Evolutionary conservation across 78 protist species (phyloP).

Genomic region (Dictyostelium citrinum): DNA sequence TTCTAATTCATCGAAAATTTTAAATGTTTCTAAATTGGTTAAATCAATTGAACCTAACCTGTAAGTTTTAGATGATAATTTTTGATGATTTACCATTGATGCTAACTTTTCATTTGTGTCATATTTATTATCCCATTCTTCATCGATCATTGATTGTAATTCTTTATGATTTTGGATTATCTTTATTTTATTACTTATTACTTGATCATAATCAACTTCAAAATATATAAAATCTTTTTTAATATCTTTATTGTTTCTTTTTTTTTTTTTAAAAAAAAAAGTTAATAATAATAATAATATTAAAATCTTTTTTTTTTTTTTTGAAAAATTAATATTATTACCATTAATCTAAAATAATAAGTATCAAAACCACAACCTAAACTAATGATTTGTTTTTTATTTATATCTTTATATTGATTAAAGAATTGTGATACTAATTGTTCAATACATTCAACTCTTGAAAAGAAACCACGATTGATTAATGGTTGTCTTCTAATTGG

Average conservation of each 20-base stretch:
- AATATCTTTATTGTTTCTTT: background rate
- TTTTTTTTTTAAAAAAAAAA: background rate
- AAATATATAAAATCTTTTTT: conserved; percentile 14
- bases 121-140: background rate
- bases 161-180: conserved; percentile 20
- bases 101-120: background rate
- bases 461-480: conserved; percentile 77
- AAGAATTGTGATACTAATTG: conserved; percentile 37
- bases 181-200: conserved; percentile 51
- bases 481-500: conserved; percentile 72
- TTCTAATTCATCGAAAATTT: background rate
- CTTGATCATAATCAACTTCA: conserved; percentile 71
- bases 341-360: conserved; percentile 54
- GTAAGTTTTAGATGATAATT: background rate
- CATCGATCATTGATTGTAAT: background rate
- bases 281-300: background rate
- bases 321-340: too few relatives aligned
- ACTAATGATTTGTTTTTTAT: conserved; percentile 45
- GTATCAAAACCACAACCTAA: conserved; percentile 80
- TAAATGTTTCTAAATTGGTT: conserved; percentile 3
- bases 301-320: background rate
- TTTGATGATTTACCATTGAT: background rate
- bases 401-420: background rate
- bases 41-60: conserved; percentile 36
- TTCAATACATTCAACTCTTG: conserved; percentile 57